Percentiles rank a stretch among this genome's conserved stretches.
These are phyloP conservation scores for Neoscytalidium dimidiatum DNA, from an alignment of 2,329 filamentous ascomycete species.

Conservation along the genomic window DNA sequence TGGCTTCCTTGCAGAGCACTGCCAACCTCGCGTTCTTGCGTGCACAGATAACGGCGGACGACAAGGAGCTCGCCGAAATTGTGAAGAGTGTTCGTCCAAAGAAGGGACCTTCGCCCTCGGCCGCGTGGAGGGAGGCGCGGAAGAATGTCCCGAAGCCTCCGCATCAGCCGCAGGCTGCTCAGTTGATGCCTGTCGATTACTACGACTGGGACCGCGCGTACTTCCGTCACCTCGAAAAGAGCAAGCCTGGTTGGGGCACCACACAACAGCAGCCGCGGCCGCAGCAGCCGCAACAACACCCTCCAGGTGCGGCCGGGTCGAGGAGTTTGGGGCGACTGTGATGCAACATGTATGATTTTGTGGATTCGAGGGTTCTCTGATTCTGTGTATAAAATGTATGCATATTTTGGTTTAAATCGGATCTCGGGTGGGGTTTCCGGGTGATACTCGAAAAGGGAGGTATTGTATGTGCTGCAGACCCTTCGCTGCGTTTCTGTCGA, in stretches of 20 bases:
- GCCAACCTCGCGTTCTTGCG: conserved; percentile 65
- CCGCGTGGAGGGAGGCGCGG: not conserved
- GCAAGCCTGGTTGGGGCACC: not conserved
- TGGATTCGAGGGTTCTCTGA: not conserved
- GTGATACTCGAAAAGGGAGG: not conserved
- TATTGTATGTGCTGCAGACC: not conserved
- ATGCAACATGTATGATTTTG: not conserved
- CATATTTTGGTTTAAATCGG: not conserved
- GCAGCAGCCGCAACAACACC: not conserved
- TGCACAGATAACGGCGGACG: conserved; percentile 78
- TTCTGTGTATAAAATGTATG: conserved; percentile 4
- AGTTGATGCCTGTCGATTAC: not conserved
- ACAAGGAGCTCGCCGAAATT: conserved; percentile 73
- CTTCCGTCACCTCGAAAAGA: not conserved
- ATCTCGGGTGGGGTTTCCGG: not conserved
- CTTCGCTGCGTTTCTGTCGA: no score
- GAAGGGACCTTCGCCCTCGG: not conserved
- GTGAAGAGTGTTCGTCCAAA: conserved; percentile 48
- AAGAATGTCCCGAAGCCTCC: not conserved
- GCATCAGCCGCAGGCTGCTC: not conserved
- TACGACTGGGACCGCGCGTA: not conserved
- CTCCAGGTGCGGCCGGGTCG: not conserved
- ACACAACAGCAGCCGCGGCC: not conserved
- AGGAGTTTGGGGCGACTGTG: not conserved
- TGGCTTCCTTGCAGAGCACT: conserved; percentile 50